These are phyloP conservation scores for Aspergillus chevalieri DNA, from an alignment of 2,329 filamentous ascomycete genomes.

Conservation along the genomic window DNA sequence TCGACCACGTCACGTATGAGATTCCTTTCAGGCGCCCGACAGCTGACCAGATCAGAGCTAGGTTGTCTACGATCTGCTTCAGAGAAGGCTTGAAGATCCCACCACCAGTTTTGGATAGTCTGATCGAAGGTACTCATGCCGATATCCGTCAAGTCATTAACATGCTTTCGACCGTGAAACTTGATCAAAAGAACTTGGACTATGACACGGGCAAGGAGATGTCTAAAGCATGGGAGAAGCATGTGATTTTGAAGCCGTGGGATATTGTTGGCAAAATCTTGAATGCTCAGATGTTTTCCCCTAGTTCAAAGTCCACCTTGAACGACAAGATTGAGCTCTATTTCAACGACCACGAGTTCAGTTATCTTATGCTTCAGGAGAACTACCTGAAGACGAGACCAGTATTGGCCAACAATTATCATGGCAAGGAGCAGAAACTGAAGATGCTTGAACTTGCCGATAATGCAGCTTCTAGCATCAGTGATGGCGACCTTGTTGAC, in stretches of 20 bases:
- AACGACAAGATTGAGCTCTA: constrained; percentile 99
- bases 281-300: constrained; percentile 75
- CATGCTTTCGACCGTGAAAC: constrained; percentile 90
- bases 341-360: constrained; percentile 99
- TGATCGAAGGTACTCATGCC: constrained; percentile 91
- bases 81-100: constrained; percentile 85
- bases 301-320: constrained; percentile 74
- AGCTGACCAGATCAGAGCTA: constrained; percentile 80
- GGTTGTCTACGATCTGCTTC: constrained; percentile 92
- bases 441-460: constrained; percentile 83
- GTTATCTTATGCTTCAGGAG: constrained; percentile 94
- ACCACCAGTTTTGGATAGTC: constrained; percentile 73
- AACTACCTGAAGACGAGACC: constrained; percentile 89
- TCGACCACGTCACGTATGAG: constrained; percentile 79
- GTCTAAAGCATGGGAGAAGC: constrained; percentile 98
- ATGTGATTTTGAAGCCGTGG: constrained; percentile 94
- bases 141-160: constrained; percentile 98
- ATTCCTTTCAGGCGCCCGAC: constrained; percentile 84
- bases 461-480: constrained; percentile 89
- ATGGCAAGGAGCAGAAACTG: constrained; percentile 63
- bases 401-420: constrained; percentile 55
- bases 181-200: constrained; percentile 73
- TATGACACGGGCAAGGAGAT: constrained; percentile 85
- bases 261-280: constrained; percentile 94
- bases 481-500: constrained; percentile 91